phyloP scores from a whole-genome alignment of 257 asterid species.

The Gentiana straminea region DNA sequence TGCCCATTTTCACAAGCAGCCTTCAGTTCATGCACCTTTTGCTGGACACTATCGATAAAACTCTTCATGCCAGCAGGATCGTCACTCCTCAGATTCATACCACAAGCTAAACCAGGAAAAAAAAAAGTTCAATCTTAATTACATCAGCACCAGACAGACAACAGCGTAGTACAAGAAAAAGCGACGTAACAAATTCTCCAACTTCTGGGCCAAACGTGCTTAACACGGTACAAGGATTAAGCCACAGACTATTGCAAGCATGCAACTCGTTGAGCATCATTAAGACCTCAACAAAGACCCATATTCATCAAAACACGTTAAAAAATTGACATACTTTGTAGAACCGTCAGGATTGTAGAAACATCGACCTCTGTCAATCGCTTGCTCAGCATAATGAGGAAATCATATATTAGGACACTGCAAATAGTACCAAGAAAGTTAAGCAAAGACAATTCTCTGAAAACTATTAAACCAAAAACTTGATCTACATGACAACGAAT shows the following conservation, averaged over 20 bases:
- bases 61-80: conserved; percentile 91
- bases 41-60: conserved; percentile 67
- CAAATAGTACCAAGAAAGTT: conserved; percentile 14
- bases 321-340: conserved; percentile 53
- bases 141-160: too few species aligned
- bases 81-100: conserved; percentile 87
- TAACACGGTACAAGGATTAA: too few species aligned
- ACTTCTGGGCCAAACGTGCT: too few species aligned
- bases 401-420: conserved; percentile 92
- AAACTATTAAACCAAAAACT: not conserved
- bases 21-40: conserved; percentile 70
- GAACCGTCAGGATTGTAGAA: conserved; percentile 65
- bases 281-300: not conserved
- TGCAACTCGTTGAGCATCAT: not conserved
- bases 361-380: conserved; percentile 93
- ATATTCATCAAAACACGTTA: not conserved
- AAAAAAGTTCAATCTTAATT: too few species aligned
- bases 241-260: not conserved
- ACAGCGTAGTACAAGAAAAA: too few species aligned
- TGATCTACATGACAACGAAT: not conserved
- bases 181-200: too few species aligned
- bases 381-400: conserved; percentile 77
- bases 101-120: conserved; percentile 57
- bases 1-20: conserved; percentile 45
- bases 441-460: not conserved